These are phyloP conservation scores for Citeromyces nyonsensis DNA, from an alignment of 805 yeast genomes.

Conservation along the genomic window DNA sequence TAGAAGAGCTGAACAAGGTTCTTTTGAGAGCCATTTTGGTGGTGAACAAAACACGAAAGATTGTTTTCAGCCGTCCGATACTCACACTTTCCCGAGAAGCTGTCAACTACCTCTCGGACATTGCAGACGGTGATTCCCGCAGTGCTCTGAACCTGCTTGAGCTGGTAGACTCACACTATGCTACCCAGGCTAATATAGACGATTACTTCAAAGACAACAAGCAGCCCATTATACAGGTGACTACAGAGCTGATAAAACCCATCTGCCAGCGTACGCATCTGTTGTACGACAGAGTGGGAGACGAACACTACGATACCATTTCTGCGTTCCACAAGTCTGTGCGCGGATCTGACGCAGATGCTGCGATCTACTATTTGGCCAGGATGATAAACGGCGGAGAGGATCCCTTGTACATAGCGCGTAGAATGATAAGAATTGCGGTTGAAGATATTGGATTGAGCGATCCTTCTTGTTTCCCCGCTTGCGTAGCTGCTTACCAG, in stretches of 20 bases:
- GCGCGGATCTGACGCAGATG: slow-evolving; percentile 83
- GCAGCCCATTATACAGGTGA: slow-evolving; percentile 17
- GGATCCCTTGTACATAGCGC: slow-evolving; percentile 75
- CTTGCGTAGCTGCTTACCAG: slow-evolving; percentile 74
- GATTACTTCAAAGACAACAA: slow-evolving; percentile 7
- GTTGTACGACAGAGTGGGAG: slow-evolving; percentile 78
- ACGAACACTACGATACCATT: slow-evolving; percentile 86
- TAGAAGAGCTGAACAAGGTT: slow-evolving; percentile 33
- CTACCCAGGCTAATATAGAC: slow-evolving; percentile 2
- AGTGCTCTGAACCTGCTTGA: slow-evolving; percentile 72
- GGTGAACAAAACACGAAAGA: slow-evolving; percentile 42
- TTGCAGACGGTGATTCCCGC: slow-evolving; percentile 84
- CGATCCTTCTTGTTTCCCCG: slow-evolving; percentile 74
- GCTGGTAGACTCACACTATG: slow-evolving; percentile 39
- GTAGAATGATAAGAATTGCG: slow-evolving; percentile 90
- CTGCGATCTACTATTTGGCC: slow-evolving; percentile 74
- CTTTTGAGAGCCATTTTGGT: slow-evolving; percentile 41
- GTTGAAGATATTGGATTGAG: slow-evolving; percentile 86
- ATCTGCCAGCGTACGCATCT: slow-evolving; percentile 27
- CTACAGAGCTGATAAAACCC: slow-evolving; percentile 10
- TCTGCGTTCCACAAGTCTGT: slow-evolving; percentile 91
- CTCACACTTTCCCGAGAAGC: slow-evolving; percentile 40
- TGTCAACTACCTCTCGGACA: slow-evolving; percentile 49
- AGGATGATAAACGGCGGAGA: slow-evolving; percentile 91
- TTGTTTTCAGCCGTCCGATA: slow-evolving; percentile 30